phyloP scores from a whole-genome alignment of 768 basidiomycete species.

The Mycena amicta region DNA sequence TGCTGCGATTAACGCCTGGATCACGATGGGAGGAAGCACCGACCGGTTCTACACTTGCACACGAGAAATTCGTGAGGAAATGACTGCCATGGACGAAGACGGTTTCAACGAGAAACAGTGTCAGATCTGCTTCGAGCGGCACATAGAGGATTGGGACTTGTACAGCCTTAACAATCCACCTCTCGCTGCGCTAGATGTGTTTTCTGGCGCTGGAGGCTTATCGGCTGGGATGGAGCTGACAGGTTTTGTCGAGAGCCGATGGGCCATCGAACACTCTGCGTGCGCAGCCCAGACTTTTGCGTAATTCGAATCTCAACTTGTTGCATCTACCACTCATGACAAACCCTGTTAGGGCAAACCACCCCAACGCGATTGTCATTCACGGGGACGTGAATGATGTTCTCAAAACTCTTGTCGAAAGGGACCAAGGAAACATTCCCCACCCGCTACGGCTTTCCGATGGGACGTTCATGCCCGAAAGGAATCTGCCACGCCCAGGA shows the following conservation, averaged over 20 bases:
- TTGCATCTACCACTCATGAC: no score
- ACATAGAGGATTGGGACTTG: not conserved
- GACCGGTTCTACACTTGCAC: slow-evolving; percentile 8
- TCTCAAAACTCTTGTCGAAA: not conserved
- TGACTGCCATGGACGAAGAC: not conserved
- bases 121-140: not conserved
- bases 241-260: slow-evolving; percentile 45
- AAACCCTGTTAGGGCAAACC: slow-evolving; percentile 13
- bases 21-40: not conserved
- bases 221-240: slow-evolving; percentile 46
- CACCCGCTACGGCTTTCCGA: not conserved
- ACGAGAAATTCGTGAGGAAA: not conserved
- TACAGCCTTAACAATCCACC: not conserved
- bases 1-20: slow-evolving; percentile 6
- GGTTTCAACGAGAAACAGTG: not conserved
- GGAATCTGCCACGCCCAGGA: slow-evolving; percentile 3
- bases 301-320: slow-evolving; percentile 29
- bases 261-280: slow-evolving; percentile 50
- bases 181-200: not conserved
- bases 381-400: slow-evolving; percentile 5
- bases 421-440: not conserved
- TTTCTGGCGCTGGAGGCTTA: slow-evolving; percentile 47
- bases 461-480: slow-evolving; percentile 5
- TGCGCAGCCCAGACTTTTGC: slow-evolving; percentile 47
- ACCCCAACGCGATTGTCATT: slow-evolving; percentile 1